phyloP scores from a whole-genome alignment of 2,329 filamentous ascomycete genomes.

The Xylariaceae sp. region DNA sequence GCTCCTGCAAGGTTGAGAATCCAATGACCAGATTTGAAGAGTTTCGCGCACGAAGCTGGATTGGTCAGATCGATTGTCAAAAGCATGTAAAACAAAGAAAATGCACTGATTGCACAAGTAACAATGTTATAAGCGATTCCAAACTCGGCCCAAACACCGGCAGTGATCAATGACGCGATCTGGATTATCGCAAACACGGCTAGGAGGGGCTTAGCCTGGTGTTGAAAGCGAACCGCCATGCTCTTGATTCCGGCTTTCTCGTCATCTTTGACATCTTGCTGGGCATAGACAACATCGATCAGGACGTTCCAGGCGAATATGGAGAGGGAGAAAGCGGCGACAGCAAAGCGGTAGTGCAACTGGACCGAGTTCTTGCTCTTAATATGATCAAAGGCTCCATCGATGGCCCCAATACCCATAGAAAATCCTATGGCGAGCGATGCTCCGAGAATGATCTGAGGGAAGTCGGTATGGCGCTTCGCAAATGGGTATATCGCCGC shows the following conservation, averaged over 20 bases:
- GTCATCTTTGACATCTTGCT: conserved; percentile 10
- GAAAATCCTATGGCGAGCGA: background rate
- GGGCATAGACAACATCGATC: conserved; percentile 7
- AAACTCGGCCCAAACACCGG: too few species aligned
- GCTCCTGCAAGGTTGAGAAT: too few species aligned
- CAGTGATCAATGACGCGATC: too few species aligned
- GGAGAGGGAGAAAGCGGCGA: conserved; percentile 2
- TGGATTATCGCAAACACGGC: too few species aligned
- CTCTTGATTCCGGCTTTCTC: conserved; percentile 8
- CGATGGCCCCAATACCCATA: background rate
- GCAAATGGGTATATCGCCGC: background rate
- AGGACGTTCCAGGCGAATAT: conserved; percentile 3
- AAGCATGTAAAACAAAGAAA: too few species aligned
- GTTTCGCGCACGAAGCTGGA: too few species aligned
- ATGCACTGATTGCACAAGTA: too few species aligned
- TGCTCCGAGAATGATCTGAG: background rate
- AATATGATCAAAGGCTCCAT: background rate
- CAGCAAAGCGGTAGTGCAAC: too few species aligned
- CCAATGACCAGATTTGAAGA: too few species aligned
- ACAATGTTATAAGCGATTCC: too few species aligned
- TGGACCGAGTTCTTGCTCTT: background rate
- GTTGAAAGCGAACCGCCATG: conserved; percentile 5
- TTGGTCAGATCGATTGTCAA: too few species aligned
- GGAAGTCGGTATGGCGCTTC: background rate
- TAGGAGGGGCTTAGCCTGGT: background rate